Conservation (phyloP, 2,329 filamentous ascomycete genomes). For the Pseudopyricularia javanii region DNA sequence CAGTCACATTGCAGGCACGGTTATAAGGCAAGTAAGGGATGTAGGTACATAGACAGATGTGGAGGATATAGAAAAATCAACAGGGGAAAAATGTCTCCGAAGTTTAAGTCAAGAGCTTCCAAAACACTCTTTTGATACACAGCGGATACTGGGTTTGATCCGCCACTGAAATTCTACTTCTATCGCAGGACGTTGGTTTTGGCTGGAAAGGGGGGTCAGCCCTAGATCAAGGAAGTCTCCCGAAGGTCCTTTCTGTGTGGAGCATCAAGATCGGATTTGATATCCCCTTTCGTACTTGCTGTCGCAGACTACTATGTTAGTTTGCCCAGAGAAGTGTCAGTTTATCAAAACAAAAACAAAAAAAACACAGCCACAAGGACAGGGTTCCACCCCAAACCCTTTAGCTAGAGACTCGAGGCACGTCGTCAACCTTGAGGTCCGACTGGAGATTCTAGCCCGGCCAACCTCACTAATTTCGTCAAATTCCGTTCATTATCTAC, state of each 20-base stretch:
- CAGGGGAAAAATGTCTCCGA: not conserved
- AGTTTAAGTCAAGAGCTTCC: not conserved
- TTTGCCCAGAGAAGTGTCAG: not conserved
- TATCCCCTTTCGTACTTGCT: not conserved
- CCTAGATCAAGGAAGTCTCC: not conserved
- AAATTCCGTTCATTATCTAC: too few species aligned
- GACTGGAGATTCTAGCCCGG: too few species aligned
- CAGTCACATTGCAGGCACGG: too few species aligned
- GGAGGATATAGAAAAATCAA: not conserved
- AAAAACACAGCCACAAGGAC: not conserved
- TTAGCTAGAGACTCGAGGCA: too few species aligned
- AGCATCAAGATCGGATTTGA: not conserved
- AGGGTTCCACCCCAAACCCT: too few species aligned
- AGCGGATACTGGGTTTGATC: not conserved
- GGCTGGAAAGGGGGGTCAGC: not conserved
- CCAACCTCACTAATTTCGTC: too few species aligned
- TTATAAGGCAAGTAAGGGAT: too few species aligned
- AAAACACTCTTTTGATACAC: not conserved
- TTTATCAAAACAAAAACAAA: not conserved
- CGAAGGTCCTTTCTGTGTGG: not conserved
- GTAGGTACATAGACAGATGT: too few species aligned
- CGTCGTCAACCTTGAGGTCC: too few species aligned
- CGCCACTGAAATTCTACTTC: too few species aligned
- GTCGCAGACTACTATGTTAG: too few species aligned
- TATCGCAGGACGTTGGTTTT: too few species aligned